Conservation (phyloP, 371 early-diverging fungal genomes). For the Lichtheimia ornata region DNA sequence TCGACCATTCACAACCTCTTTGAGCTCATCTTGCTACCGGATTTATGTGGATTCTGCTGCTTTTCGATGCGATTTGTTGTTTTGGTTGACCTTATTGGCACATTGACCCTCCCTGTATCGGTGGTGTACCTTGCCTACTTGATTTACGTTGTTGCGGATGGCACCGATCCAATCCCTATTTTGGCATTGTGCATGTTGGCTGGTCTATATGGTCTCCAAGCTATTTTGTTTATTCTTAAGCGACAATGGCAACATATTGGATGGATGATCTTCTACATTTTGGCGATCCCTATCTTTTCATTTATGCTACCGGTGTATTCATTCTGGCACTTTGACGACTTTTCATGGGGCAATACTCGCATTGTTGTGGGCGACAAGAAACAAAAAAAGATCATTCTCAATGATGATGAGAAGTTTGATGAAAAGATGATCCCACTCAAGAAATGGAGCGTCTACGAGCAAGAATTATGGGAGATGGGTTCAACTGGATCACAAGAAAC, state of each 20-base stretch:
- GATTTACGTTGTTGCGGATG: slow-evolving; percentile 62
- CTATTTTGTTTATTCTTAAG: slow-evolving; percentile 82
- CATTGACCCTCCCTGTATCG: slow-evolving; percentile 92
- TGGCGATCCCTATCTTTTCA: slow-evolving; percentile 84
- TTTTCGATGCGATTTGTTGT: slow-evolving; percentile 96
- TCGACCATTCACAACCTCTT: slow-evolving; percentile 97
- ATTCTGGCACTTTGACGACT: slow-evolving; percentile 94
- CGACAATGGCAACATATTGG: slow-evolving; percentile 95
- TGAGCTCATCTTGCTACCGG: slow-evolving; percentile 83
- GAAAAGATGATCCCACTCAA: slow-evolving; percentile 85
- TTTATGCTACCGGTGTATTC: slow-evolving; percentile 80
- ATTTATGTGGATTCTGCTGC: slow-evolving; percentile 95
- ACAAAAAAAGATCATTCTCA: slow-evolving; percentile 67
- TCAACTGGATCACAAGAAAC: slow-evolving; percentile 62
- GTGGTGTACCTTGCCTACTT: slow-evolving; percentile 84
- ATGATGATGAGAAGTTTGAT: slow-evolving; percentile 79
- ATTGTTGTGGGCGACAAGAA: slow-evolving; percentile 72
- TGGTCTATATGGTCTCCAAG: slow-evolving; percentile 85
- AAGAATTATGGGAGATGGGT: slow-evolving; percentile 78
- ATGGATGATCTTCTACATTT: slow-evolving; percentile 94
- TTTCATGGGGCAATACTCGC: slow-evolving; percentile 94
- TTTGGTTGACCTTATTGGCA: slow-evolving; percentile 91
- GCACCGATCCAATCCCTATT: slow-evolving; percentile 53
- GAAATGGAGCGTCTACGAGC: slow-evolving; percentile 93
- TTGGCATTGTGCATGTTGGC: slow-evolving; percentile 63